A percentile compares a stretch with the other conserved stretches of the same genome.
Evolutionary conservation across 352 stramenopile species (phyloP).

Genomic region (Globisporangium middletonii): DNA sequence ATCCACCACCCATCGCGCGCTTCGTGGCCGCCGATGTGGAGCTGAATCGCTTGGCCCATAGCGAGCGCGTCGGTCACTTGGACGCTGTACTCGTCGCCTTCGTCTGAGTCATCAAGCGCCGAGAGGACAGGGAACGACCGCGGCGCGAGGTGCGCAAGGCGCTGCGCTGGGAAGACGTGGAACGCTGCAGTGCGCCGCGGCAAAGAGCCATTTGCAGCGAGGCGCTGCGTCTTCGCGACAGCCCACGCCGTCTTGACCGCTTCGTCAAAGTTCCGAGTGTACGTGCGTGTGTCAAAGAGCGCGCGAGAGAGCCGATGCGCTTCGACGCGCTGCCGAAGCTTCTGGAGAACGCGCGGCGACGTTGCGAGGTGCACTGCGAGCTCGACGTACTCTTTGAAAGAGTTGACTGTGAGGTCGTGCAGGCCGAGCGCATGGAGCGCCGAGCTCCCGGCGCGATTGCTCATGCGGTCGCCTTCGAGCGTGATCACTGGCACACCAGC

Average conservation of each 20-base stretch:
- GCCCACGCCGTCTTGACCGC: constrained; percentile 46
- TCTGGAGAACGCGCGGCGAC: constrained; percentile 18
- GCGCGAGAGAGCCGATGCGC: constrained; percentile 31
- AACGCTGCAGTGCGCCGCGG: constrained; percentile 1
- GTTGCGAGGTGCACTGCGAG: constrained; percentile 51
- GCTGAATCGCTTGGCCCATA: constrained; percentile 26
- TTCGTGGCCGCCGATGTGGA: constrained; percentile 59
- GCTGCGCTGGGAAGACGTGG: constrained; percentile 38
- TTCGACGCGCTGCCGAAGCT: constrained; percentile 21
- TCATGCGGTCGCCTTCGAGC: constrained; percentile 62
- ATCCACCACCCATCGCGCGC: constrained; percentile 53
- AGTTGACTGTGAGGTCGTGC: constrained; percentile 55
- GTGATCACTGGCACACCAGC: constrained; percentile 72
- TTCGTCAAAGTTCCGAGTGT: constrained; percentile 38
- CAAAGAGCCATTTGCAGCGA: not conserved
- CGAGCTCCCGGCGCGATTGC: constrained; percentile 54
- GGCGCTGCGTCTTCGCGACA: constrained; percentile 16
- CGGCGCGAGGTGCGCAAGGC: constrained; percentile 12
- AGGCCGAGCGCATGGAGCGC: constrained; percentile 42
- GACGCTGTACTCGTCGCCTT: constrained; percentile 31
- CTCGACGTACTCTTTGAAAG: constrained; percentile 79
- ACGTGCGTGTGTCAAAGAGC: constrained; percentile 66
- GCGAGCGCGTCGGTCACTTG: constrained; percentile 25
- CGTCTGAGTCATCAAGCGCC: constrained; percentile 24
- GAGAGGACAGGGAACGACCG: constrained; percentile 31